Evolutionary conservation across 306 rosid species (phyloP).

Genomic region (Ammopiptanthus mongolicus): DNA sequence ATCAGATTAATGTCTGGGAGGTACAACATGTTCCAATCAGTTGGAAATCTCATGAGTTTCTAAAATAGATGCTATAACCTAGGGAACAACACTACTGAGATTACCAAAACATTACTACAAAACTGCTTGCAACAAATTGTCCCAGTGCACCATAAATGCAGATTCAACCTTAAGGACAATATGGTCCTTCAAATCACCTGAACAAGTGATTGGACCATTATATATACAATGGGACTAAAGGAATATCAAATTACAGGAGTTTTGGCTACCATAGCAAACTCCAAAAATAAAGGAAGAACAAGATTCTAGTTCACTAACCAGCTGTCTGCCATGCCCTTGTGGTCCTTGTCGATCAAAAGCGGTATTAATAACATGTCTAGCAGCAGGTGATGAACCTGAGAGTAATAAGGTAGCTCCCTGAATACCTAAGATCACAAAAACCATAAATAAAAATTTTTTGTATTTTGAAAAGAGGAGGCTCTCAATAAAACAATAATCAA

Average conservation of each 20-base stretch:
- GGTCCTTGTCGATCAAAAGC: slow-evolving; percentile 80
- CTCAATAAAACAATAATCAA: slow-evolving; percentile 7
- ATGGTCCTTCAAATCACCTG: background rate
- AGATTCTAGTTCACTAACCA: slow-evolving; percentile 45
- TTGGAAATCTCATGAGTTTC: background rate
- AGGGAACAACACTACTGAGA: background rate
- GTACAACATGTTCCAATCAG: background rate
- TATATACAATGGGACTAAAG: background rate
- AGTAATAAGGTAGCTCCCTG: slow-evolving; percentile 68
- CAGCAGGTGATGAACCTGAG: slow-evolving; percentile 58
- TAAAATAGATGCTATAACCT: background rate
- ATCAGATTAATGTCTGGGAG: background rate
- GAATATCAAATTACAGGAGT: background rate
- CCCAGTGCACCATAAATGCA: background rate
- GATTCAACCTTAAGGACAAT: background rate
- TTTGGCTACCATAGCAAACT: background rate
- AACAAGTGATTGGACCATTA: background rate
- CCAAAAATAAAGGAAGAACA: background rate
- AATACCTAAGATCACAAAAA: slow-evolving; percentile 40
- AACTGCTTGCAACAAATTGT: background rate
- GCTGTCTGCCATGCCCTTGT: slow-evolving; percentile 76
- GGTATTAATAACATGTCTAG: slow-evolving; percentile 57
- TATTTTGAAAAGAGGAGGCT: background rate
- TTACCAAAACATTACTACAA: background rate
- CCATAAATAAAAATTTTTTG: background rate